A percentile compares a stretch with the other conserved stretches of the same genome.
phyloP scores from a whole-genome alignment of 768 basidiomycete species.

The Phylloporus scabripes region DNA sequence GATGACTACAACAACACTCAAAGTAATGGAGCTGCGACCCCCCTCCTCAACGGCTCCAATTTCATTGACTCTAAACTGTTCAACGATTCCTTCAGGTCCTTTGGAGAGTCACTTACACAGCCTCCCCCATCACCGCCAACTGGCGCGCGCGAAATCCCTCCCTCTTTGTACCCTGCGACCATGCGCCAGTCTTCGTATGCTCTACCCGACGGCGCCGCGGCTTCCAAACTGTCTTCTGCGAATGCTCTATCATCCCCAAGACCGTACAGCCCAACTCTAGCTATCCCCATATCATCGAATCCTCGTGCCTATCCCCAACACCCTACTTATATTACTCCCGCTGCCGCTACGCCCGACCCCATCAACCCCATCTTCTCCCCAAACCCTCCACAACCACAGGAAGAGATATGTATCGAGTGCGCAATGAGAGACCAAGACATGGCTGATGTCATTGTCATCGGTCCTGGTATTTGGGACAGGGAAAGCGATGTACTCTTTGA shows the following conservation, averaged over 20 bases:
- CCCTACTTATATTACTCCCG: constrained; percentile 68
- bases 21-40: constrained; percentile 13
- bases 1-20: constrained; percentile 35
- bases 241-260: constrained; percentile 57
- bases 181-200: constrained; percentile 47
- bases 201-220: constrained; percentile 29
- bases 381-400: constrained; percentile 46
- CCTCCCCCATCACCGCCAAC: constrained; percentile 21
- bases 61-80: constrained; percentile 25
- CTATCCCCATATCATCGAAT: constrained; percentile 56
- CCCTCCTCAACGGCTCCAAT: constrained; percentile 24
- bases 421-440: constrained; percentile 99
- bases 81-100: constrained; percentile 30
- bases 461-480: constrained; percentile 85
- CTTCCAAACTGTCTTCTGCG: constrained; percentile 38
- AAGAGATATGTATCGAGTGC: constrained; percentile 93
- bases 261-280: constrained; percentile 39
- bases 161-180: constrained; percentile 35
- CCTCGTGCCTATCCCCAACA: constrained; percentile 67
- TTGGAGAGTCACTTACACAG: constrained; percentile 23
- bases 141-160: constrained; percentile 23
- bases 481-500: constrained; percentile 79
- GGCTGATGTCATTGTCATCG: constrained; percentile 88
- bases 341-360: constrained; percentile 43
- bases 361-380: constrained; percentile 60